Base-by-base conservation (phyloP, 106 monocot genomes). In the Iris macrosiphon region DNA sequence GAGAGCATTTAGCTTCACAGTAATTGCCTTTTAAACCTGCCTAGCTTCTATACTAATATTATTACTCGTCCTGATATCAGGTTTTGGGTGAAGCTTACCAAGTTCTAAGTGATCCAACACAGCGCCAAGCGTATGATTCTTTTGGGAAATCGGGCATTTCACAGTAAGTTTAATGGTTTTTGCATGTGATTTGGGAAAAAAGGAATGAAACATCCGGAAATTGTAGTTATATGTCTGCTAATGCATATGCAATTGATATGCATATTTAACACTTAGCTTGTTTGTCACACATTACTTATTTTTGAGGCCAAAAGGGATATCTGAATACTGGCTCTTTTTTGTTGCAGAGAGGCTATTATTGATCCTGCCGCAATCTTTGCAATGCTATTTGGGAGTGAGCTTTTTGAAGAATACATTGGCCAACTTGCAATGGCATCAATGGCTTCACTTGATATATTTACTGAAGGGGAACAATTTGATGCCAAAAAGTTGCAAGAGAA, bases 361-460 rank as follows among this genome's bases (percentile, higher is more conserved):
- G 84, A 88, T 67, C 93, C 93, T 47, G 81, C 88, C 30, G 84
- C 93, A 53, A 88, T 93, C 44, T 93, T 93, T 75, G 93, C 93
- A 54, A 93, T 93, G 93, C 84, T 84, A 1, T 93, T 93, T 66
- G 93, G 93, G 11, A 93, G 93, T 66, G 93, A 93, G 46, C 75
- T 78, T 44, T 93, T 93, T 81, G 93, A 93, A 55, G 88, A 93
- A 4, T 93, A 88, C 39, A 88, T 93, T 64, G 93, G 88, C 32
- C 65, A 83, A 60, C 74, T 93, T 40, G 84, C 88, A 15, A 93
- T 93, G 88, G 88, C 83, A 56, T 88, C 93, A 61, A 93, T 93
- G 84, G 87, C 93, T 69, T 88, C 83, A 53, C 83, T 75, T 69
- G 93, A 93, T 61, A 75, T 70, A 47, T 81, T 73, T 38, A 73